Evolutionary conservation across 2,329 filamentous ascomycete species (phyloP).

Genomic region (Botrytis aclada): DNA sequence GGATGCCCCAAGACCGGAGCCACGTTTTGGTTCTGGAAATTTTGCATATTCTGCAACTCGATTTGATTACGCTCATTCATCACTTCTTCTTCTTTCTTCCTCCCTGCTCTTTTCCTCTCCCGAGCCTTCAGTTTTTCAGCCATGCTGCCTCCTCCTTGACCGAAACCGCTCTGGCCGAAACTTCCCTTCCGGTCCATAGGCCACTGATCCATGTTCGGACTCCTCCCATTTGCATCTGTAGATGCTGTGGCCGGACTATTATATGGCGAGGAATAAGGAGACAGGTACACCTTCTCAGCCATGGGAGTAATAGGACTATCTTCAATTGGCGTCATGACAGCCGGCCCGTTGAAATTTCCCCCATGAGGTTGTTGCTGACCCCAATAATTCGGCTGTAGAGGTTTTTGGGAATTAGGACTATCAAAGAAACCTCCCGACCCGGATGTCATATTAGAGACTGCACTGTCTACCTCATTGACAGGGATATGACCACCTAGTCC

Average conservation of each 20-base stretch:
- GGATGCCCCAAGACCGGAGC: conserved; percentile 33
- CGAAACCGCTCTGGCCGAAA: conserved; percentile 22
- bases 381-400: conserved; percentile 47
- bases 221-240: conserved; percentile 18
- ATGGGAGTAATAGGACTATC: conserved; percentile 39
- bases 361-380: conserved; percentile 40
- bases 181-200: conserved; percentile 27
- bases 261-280: conserved; percentile 58
- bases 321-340: conserved; percentile 13
- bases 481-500: conserved; percentile 17
- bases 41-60: conserved; percentile 29
- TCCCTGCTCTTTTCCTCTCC: conserved; percentile 15
- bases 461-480: conserved; percentile 1
- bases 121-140: conserved; percentile 13
- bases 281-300: conserved; percentile 48
- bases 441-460: conserved; percentile 34
- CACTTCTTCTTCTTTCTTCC: conserved; percentile 24
- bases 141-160: conserved; percentile 15
- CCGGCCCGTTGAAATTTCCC: conserved; percentile 30
- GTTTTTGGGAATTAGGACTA: conserved; percentile 53
- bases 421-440: conserved; percentile 43
- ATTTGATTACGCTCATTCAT: conserved; percentile 24
- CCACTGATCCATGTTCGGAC: conserved; percentile 25
- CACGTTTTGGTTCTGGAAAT: conserved; percentile 31
- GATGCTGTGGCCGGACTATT: conserved; percentile 49